Evolutionary conservation across 1,139 yeast species (phyloP), one percentile per base, ranked within the genome.

Genomic region (Diutina sp.): DNA sequence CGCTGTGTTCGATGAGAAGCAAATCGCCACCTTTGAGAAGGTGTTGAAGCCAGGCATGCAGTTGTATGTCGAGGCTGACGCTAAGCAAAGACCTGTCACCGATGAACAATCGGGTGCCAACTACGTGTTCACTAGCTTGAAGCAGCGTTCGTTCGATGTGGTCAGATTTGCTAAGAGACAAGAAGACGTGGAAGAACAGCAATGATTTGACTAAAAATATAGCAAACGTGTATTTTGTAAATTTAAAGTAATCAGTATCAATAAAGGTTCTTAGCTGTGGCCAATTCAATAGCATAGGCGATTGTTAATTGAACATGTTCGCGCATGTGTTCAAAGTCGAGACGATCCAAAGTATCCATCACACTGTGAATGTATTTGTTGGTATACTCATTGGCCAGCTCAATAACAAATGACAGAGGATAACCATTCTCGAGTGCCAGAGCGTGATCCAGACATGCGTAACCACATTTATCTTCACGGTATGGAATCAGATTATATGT

Each of bases 391-490:
- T 89, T 78, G 60, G 79, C 85, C 56, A 89, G 78, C 69, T 91
- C 99, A 61, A 88, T 81, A 57, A 89, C 85, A 69, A 90, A 88
- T 47, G 90, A 79, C 21, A 90, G 79, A 11, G 97, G 97, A 68
- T 78, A 89, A 1, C 97, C 97, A 62, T 81, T 82, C 67, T 86
- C 85, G 56, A 83, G 69, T 1, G 97, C 96, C 56, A 95, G 84
- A 4, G 95, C 88, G 68, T 90, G 97, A 69, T 91, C 98, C 32
- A 95, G 86, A 69, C 98, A 90, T 0, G 96, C 95, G 65, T 90
- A 90, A 0, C 97, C 97, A 71, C 98, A 91, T 57, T 73, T 63
- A 9, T 95, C 86, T 64, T 86, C 95, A 51, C 77, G 83, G 64
- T 80, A 85, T 4, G 89, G 85, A 60, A 90, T 86, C 21, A 70